Base-by-base conservation (phyloP, 2,329 filamentous ascomycete species). In the Aspergillus fructus region DNA sequence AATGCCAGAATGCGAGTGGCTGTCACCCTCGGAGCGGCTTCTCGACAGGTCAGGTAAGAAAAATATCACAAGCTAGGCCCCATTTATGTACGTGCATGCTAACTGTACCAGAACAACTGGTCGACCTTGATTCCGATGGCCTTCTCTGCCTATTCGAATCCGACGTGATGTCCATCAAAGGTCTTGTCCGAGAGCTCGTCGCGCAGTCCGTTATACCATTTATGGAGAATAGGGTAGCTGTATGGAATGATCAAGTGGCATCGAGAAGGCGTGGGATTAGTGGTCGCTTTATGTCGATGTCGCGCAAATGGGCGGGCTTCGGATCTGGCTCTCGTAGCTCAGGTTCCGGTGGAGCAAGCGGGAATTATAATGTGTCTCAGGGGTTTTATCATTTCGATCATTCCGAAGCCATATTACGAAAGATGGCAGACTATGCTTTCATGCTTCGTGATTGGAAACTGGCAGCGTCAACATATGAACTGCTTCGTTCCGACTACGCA, bases 381-480 rank as follows among this genome's bases (percentile, higher is more conserved):
- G 92, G 92, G 1, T 96, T 90, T 71, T 99, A 97, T 74, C 82
- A 84, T 24, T 89, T 91, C 0, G 91, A 96, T 61, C 80, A 89
- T 0, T 87, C 92, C 0, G 96, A 99, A 78, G 93, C 93, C 3
- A 84, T 94, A 49, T 90, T 99, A 85, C 88, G 94, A 37, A 96
- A 96, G 70, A 79, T 99, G 49, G 94, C 91, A 43, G 94, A 99
- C 71, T 97, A 93, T 75, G 88, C 92, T 11, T 96, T 99, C 69
- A 97, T 99, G 93, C 82, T 99, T 39, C 86, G 94, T 33, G 96
- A 99, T 74, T 99, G 89, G 86, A 97, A 96, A 74, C 79, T 99
- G 37, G 91, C 94, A 9, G 85, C 94, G 65, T 92, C 89, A 12
- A 96, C 91, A 0, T 99, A 97, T 71, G 93, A 99, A 56, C 83